Evolutionary conservation across 2,329 filamentous ascomycete genomes (phyloP), one percentile per base, ranked within the genome.

Genomic region (Drechslera avenae): DNA sequence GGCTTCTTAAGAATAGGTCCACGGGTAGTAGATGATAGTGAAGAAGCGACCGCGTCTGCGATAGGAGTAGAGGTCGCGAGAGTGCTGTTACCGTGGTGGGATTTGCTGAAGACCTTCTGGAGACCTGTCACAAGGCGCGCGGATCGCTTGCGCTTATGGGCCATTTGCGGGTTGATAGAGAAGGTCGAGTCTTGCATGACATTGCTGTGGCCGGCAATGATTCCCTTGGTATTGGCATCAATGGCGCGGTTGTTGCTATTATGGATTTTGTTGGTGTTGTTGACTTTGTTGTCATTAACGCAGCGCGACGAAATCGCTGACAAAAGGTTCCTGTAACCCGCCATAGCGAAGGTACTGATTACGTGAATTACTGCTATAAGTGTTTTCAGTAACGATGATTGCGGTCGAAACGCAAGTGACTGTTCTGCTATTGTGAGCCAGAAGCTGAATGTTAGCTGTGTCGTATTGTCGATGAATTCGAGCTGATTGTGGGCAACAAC

Each of bases 291-390:
- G 19, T 37, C 26, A 13, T 21, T 17, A 10, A 32, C 33, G 23
- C 18, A 17, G 14, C 43, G 18, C 12, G 28, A 39, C 13, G 1
- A 31, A 16, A 28, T 31, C 4, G 36, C 33, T 17, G 37, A 43
- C 16, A 52, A n/a, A 12, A 52, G 39, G 16, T 19, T 13, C n/a
- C 26, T 42, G 34, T 43, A 31, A 71, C 85, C 36, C 28, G 69
- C 84, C 3, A 79, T 64, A 79, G 4, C 83, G 58, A 71, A 67
- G 33, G 71, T 36, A 76, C 77, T 47, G 63, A 47, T 18, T 13
- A 23, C 9, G 3, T 28, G 7, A 26, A 13, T 21, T n/a, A 14
- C n/a, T 32, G 39, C 13, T 21, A 3, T 37, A 17, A 14, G 21
- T 18, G 39, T 10, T 31, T 9, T 13, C 8, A 12, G 5, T 31